These are phyloP conservation scores for Mortierella sp. DNA, from an alignment of 371 early-diverging fungal species.

Conservation along the genomic window DNA sequence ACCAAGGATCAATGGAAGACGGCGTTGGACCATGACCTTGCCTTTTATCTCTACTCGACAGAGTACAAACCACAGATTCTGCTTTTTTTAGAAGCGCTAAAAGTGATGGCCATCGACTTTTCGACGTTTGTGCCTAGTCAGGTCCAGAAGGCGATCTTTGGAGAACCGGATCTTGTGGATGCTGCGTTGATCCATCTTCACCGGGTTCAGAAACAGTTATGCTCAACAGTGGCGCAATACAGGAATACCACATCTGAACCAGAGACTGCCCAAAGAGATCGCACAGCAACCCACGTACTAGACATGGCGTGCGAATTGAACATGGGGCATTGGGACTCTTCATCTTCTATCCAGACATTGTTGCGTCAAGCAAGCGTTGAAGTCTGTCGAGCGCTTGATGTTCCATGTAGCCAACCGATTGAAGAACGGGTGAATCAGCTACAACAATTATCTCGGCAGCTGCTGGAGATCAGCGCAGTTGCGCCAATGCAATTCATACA, in stretches of 20 bases:
- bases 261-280: not conserved
- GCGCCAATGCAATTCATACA: conserved; percentile 16
- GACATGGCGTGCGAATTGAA: not conserved
- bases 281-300: not conserved
- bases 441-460: not conserved
- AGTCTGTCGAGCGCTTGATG: not conserved
- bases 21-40: conserved; percentile 15
- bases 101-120: not conserved
- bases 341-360: conserved; percentile 4
- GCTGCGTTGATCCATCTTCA: not conserved
- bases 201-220: not conserved
- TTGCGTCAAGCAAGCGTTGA: not conserved
- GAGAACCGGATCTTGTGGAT: not conserved
- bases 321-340: not conserved
- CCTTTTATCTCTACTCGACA: conserved; percentile 15
- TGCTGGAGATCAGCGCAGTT: conserved; percentile 7
- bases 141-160: conserved; percentile 7
- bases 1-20: conserved; percentile 12
- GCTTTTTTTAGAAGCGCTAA: conserved; percentile 23
- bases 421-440: not conserved
- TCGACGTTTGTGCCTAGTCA: not conserved
- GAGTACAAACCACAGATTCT: conserved; percentile 18
- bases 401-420: not conserved
- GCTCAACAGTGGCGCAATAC: not conserved
- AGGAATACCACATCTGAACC: not conserved